Evolutionary conservation across 2,329 filamentous ascomycete species (phyloP), one percentile per base, ranked within the genome.

Genomic region (Nigrograna mackinnonii): DNA sequence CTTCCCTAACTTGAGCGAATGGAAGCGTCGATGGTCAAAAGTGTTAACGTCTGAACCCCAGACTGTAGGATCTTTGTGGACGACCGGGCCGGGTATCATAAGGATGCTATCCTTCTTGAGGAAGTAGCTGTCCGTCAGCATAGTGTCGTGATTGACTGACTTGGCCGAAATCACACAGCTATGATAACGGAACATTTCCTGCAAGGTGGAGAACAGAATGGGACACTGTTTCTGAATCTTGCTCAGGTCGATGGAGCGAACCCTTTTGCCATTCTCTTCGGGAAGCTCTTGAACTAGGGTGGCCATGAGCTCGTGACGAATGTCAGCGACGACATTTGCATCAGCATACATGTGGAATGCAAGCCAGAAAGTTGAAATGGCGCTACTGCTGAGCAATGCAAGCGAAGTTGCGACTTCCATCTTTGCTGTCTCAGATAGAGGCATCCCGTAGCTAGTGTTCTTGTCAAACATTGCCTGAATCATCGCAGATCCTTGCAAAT

Each of bases 391-490:
- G 1, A 76, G 52, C 21, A 73, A 52, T 0, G 67, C 73, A 36
- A 75, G 62, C 1, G 64, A 64, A 2, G 65, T 63, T 9, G 67
- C 73, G 35, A 72, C 65, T 45, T 76, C 72, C 41, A 68, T 67
- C 26, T 67, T 62, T 5, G 70, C 71, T 4, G 69, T 68, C 44
- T 75, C 71, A 17, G 50, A 47, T 0, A 66, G 31, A 2, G 58
- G 41, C 4, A 76, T 50, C 1, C 64, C 62, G 37, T 66, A 52
- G 14, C 57, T 42, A 0, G 47, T 49, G 37, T 65, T 65, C 2
- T 51, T 53, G 20, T 70, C 50, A 38, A 67, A 68, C 34, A 73
- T 70, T 16, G 65, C 62, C 20, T 59, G 47, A 0, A 70, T 62
- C 41, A 73, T 58, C 6, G 54, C 47, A 3, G 72, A 74, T 4